Evolutionary conservation across 176 grass and related monocot genomes (phyloP).

Genomic region (Carex myosuroides): DNA sequence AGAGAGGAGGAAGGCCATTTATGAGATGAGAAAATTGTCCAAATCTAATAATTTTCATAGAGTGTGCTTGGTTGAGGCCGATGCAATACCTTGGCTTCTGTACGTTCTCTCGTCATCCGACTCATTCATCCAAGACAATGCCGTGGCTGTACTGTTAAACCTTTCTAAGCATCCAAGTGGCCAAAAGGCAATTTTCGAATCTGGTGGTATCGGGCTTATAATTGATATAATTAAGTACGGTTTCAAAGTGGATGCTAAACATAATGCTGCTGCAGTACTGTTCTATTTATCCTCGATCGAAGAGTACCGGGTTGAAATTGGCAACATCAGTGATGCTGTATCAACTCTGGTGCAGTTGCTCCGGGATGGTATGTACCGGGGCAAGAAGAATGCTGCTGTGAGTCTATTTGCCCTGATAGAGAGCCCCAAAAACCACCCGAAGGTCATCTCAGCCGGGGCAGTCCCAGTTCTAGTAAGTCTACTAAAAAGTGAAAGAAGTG

Average conservation of each 20-base stretch:
- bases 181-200: conserved; percentile 37
- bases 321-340: conserved; percentile 46
- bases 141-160: conserved; percentile 46
- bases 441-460: conserved; percentile 39
- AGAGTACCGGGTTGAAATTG: conserved; percentile 55
- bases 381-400: conserved; percentile 59
- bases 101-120: conserved; percentile 45
- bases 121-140: conserved; percentile 46
- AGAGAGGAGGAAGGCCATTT: conserved; percentile 47
- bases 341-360: conserved; percentile 51
- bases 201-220: conserved; percentile 47
- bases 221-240: conserved; percentile 46
- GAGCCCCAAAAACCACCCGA: conserved; percentile 15
- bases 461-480: conserved; percentile 40
- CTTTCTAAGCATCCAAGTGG: conserved; percentile 64
- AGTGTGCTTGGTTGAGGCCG: conserved; percentile 60
- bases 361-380: conserved; percentile 38
- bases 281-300: conserved; percentile 74
- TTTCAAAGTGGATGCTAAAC: conserved; percentile 36
- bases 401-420: conserved; percentile 52
- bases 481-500: conserved; percentile 24
- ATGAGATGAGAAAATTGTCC: conserved; percentile 60
- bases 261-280: conserved; percentile 71
- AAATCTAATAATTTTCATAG: conserved; percentile 68
- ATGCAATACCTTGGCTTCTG: conserved; percentile 61